These are phyloP conservation scores for Pseudogymnoascus sp. DNA, from an alignment of 2,329 filamentous ascomycete genomes.

Conservation along the genomic window DNA sequence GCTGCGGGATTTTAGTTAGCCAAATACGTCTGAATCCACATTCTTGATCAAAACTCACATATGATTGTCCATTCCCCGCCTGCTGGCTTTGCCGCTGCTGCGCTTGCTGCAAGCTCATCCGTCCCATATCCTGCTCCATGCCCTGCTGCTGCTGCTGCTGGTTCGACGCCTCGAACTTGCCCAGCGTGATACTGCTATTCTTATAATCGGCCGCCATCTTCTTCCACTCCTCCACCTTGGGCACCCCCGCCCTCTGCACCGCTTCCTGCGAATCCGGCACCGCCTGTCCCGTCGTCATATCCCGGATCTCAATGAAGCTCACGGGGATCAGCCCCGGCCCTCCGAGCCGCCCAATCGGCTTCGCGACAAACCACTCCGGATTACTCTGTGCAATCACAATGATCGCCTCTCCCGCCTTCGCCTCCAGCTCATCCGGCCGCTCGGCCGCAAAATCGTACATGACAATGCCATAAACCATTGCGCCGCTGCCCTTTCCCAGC, in stretches of 20 bases:
- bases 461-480: slow-evolving; percentile 94
- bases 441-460: slow-evolving; percentile 96
- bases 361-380: slow-evolving; percentile 97
- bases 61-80: slow-evolving; percentile 38
- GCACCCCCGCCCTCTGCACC: slow-evolving; percentile 80
- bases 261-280: slow-evolving; percentile 78
- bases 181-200: slow-evolving; percentile 94
- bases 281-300: slow-evolving; percentile 79
- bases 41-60: slow-evolving; percentile 31
- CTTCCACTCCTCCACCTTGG: slow-evolving; percentile 97
- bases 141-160: slow-evolving; percentile 39
- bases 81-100: slow-evolving; percentile 37
- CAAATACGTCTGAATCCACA: not conserved
- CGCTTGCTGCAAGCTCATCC: slow-evolving; percentile 64
- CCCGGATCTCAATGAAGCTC: slow-evolving; percentile 90
- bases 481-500: slow-evolving; percentile 55
- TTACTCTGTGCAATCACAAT: slow-evolving; percentile 98
- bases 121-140: slow-evolving; percentile 63
- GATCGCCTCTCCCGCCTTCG: slow-evolving; percentile 90
- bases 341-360: slow-evolving; percentile 94
- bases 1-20: slow-evolving; percentile 12
- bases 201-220: slow-evolving; percentile 99
- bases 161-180: slow-evolving; percentile 66
- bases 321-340: slow-evolving; percentile 93
- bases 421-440: slow-evolving; percentile 89